Base-by-base conservation (phyloP, 768 basidiomycete species). In the Asterophora parasitica region DNA sequence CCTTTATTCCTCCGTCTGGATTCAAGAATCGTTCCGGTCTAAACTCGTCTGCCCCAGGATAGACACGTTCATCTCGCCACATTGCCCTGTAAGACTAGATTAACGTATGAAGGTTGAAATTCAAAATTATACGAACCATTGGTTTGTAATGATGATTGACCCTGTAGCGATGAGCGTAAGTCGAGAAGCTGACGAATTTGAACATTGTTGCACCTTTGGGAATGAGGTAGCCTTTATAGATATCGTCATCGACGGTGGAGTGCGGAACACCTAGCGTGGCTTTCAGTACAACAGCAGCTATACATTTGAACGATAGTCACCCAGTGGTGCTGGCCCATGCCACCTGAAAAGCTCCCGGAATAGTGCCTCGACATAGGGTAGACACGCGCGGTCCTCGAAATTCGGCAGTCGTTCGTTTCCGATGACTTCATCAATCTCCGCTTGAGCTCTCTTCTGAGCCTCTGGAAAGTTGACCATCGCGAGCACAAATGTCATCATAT, bases 361-460 rank as follows among this genome's bases (percentile, higher is more conserved):
- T 0, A 78, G 51, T 0, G 70, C 68, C 10, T 62, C 61, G 12
- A 77, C 53, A 48, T 82, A 82, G 0, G 79, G 78, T 6, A 83
- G 62, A 30, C 63, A 58, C 5, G 65, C 54, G 11, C 65, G 59
- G 57, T 81, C 79, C 4, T 61, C 58, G 28, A 71, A 58, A 6
- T 23, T 62, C 2, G 74, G 74, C 1, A 72, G 58, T 20, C 73
- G 62, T 13, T 65, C 65, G 4, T 51, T 51, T 1, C 66, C 70
- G 42, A 72, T 58, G 2, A 75, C 67, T 1, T 64, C 47, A 45
- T 77, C 75, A 4, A 82, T 66, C 53, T 82, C 81, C 15, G 61
- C 70, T 46, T 78, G 79, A 0, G 76, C 75, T 51, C 71, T 73
- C 52, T 62, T 67, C 56, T 75, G 72, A 10, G 79, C 73, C 5